Conservation (phyloP, 768 basidiomycete genomes). For the Cystofilobasidium bisporidii region DNA sequence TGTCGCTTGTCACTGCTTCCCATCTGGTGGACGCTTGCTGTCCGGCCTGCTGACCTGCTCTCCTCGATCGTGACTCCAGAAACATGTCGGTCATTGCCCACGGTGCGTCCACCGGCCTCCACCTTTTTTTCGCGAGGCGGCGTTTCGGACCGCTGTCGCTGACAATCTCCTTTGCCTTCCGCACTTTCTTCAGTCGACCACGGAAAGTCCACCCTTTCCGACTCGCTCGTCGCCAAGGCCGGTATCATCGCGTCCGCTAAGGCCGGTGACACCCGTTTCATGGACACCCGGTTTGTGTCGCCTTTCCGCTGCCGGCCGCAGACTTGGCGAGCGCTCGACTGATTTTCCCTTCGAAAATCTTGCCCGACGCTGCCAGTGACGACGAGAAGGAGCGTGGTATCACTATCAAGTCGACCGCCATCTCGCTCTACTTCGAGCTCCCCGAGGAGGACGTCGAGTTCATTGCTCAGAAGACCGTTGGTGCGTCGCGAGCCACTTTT, state of each 20-base stretch:
- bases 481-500: conserved; percentile 43
- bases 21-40: too few relatives aligned
- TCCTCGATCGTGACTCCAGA: conserved; percentile 29
- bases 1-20: too few relatives aligned
- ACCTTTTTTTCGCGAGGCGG: background rate
- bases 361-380: conserved; percentile 40
- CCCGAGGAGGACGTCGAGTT: conserved; percentile 72
- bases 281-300: conserved; percentile 61
- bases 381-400: conserved; percentile 99
- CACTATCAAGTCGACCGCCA: conserved; percentile 98
- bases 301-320: background rate
- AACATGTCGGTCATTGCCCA: conserved; percentile 47
- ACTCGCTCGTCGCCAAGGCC: conserved; percentile 97
- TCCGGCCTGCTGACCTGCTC: background rate
- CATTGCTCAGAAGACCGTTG: conserved; percentile 90
- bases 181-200: conserved; percentile 70
- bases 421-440: conserved; percentile 99
- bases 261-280: conserved; percentile 94
- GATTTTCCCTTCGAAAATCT: background rate
- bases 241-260: conserved; percentile 94
- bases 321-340: too few relatives aligned
- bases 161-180: background rate
- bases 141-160: background rate
- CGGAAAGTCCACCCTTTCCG: conserved; percentile 98
- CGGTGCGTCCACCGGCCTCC: conserved; percentile 29